A percentile compares a stretch with the other conserved stretches of the same genome.
Evolutionary conservation across 129 eudicot genomes (phyloP).

Genomic region (Tanacetum coccineum): DNA sequence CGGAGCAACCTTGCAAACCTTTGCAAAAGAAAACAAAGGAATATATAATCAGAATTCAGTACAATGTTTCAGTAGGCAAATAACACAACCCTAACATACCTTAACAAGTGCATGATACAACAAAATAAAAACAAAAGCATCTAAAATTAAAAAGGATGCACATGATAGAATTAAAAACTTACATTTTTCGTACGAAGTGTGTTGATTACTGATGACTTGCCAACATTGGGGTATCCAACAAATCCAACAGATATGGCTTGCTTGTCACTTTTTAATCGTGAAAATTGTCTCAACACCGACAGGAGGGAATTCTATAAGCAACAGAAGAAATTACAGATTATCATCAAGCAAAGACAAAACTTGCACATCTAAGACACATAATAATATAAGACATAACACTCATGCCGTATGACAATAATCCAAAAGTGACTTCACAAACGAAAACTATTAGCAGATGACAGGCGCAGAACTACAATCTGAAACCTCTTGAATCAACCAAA

Average conservation of each 20-base stretch:
- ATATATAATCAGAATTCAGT: constrained; percentile 8
- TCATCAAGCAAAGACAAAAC: background rate
- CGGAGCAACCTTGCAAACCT: constrained; percentile 99
- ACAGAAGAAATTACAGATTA: constrained; percentile 11
- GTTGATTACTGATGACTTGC: constrained; percentile 96
- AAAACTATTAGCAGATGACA: no score
- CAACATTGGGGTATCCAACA: constrained; percentile 98
- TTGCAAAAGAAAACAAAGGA: background rate
- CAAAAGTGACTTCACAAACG: no score
- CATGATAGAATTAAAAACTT: constrained; percentile 16
- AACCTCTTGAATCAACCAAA: no score
- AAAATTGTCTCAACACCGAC: constrained; percentile 85
- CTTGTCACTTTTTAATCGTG: constrained; percentile 89
- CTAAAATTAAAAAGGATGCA: no score
- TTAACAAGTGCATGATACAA: background rate
- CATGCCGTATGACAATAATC: background rate
- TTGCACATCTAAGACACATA: constrained; percentile 4
- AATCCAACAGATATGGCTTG: constrained; percentile 98
- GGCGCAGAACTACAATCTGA: no score
- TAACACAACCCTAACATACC: no score
- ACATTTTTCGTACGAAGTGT: constrained; percentile 93
- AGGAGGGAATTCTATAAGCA: constrained; percentile 75
- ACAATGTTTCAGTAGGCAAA: background rate
- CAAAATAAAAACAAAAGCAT: no score
- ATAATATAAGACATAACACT: background rate